Percentiles rank a stretch among this genome's conserved stretches.
Conservation (phyloP, 441 rosid species). For the California macrophylla region DNA sequence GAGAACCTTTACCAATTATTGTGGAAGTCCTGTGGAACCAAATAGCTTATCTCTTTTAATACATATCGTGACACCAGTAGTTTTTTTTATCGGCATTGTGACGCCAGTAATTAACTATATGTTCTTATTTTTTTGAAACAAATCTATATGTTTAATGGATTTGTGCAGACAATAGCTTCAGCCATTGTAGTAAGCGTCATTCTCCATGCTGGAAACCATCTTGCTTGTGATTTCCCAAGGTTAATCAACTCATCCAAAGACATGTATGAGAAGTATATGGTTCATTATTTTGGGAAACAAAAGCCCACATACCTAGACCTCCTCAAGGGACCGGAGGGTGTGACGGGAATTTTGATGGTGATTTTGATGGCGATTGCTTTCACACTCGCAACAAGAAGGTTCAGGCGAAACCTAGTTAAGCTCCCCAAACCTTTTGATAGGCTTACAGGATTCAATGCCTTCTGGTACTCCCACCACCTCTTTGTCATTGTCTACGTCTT, state of each 20-base stretch:
- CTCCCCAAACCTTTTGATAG: conserved; percentile 42
- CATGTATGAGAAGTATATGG: conserved; percentile 39
- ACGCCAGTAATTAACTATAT: neutral
- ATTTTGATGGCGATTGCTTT: conserved; percentile 49
- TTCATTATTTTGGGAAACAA: conserved; percentile 39
- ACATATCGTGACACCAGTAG: neutral
- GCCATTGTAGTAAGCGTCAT: conserved; percentile 61
- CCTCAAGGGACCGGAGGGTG: conserved; percentile 48
- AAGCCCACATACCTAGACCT: conserved; percentile 63
- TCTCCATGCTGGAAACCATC: conserved; percentile 68
- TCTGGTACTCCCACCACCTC: conserved; percentile 68
- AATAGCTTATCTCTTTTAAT: neutral
- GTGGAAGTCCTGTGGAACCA: neutral
- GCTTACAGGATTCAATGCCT: conserved; percentile 55
- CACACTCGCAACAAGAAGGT: conserved; percentile 51
- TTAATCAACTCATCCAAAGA: conserved; percentile 39
- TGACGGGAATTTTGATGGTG: conserved; percentile 48
- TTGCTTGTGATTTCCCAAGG: conserved; percentile 78
- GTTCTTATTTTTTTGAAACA: too few species aligned
- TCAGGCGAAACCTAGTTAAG: conserved; percentile 38
- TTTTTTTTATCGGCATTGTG: too few species aligned
- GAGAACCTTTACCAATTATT: neutral
- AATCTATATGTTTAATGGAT: neutral
- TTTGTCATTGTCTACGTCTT: conserved; percentile 47
- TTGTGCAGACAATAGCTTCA: conserved; percentile 53